Conservation (phyloP, 2,329 filamentous ascomycete species). For the Ilyonectria mors-panacis region DNA sequence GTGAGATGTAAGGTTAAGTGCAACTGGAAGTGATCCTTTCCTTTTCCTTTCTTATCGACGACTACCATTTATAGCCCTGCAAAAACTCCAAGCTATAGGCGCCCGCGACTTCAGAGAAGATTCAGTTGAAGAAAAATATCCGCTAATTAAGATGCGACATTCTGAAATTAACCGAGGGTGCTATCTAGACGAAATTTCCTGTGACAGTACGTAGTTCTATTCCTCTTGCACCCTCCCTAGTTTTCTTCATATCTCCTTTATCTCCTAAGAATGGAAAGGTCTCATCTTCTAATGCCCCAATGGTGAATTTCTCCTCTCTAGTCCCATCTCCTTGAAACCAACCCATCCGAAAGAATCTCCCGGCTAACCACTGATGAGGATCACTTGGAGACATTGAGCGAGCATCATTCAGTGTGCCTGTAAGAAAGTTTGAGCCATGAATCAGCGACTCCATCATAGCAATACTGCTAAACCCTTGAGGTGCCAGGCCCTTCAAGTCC, state of each 20-base stretch:
- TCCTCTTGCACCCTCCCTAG: not conserved
- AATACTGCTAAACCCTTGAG: not conserved
- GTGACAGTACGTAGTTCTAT: not conserved
- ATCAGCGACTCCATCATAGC: constrained; percentile 6
- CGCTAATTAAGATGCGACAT: too few relatives aligned
- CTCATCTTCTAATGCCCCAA: not conserved
- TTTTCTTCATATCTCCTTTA: not conserved
- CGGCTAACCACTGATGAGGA: not conserved
- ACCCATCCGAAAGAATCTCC: not conserved
- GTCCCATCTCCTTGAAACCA: not conserved
- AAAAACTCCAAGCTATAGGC: too few relatives aligned
- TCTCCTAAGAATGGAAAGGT: not conserved
- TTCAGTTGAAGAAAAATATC: too few relatives aligned
- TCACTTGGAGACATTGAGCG: not conserved
- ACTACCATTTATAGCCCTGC: too few relatives aligned
- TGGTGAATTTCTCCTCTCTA: not conserved
- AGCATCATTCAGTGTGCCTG: not conserved
- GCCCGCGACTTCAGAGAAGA: too few relatives aligned
- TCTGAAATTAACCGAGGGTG: too few relatives aligned
- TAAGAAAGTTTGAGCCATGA: not conserved
- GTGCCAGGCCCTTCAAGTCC: constrained; percentile 2
- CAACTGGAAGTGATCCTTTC: too few relatives aligned
- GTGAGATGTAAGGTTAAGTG: too few relatives aligned
- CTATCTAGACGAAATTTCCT: too few relatives aligned
- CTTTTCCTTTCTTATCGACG: too few relatives aligned